Evolutionary conservation across 2,329 filamentous ascomycete genomes (phyloP).

Genomic region (Paraphaeosphaeria minitans): DNA sequence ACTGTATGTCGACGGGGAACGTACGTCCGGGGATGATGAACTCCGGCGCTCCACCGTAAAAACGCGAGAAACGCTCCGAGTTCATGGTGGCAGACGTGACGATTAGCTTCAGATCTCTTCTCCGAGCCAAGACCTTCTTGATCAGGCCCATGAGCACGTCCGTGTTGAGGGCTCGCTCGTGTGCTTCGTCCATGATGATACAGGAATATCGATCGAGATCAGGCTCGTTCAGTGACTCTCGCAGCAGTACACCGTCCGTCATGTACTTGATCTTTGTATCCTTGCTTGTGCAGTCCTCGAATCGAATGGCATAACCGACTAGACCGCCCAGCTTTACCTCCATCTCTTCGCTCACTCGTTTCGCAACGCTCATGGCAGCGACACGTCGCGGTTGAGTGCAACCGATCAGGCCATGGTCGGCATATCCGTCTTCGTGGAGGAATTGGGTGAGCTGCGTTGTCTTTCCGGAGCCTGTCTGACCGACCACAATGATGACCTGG

Average conservation of each 20-base stretch:
- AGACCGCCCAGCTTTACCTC: constrained; percentile 84
- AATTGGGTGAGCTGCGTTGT: constrained; percentile 98
- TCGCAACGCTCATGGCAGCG: constrained; percentile 97
- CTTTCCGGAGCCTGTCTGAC: constrained; percentile 96
- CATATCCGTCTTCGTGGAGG: constrained; percentile 92
- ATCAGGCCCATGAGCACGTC: constrained; percentile 97
- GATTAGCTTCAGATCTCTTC: constrained; percentile 92
- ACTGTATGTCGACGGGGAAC: constrained; percentile 96
- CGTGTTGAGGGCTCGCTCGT: constrained; percentile 94
- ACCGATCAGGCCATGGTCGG: constrained; percentile 84
- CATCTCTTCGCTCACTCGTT: constrained; percentile 98
- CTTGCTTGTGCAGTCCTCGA: constrained; percentile 96
- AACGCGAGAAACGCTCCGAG: constrained; percentile 90
- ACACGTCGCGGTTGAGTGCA: constrained; percentile 97
- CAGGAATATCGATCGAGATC: constrained; percentile 96
- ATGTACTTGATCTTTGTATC: constrained; percentile 98
- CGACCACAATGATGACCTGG: constrained; percentile 94
- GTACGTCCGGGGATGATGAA: constrained; percentile 96
- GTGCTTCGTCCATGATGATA: constrained; percentile 99
- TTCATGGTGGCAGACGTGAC: constrained; percentile 99
- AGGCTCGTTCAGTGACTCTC: constrained; percentile 89
- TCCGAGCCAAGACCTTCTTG: constrained; percentile 90
- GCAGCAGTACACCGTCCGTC: constrained; percentile 93
- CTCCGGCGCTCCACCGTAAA: constrained; percentile 94
- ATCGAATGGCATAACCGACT: constrained; percentile 96